Evolutionary conservation across 345 rosid genomes (phyloP).

Genomic region (Isatis tinctoria): DNA sequence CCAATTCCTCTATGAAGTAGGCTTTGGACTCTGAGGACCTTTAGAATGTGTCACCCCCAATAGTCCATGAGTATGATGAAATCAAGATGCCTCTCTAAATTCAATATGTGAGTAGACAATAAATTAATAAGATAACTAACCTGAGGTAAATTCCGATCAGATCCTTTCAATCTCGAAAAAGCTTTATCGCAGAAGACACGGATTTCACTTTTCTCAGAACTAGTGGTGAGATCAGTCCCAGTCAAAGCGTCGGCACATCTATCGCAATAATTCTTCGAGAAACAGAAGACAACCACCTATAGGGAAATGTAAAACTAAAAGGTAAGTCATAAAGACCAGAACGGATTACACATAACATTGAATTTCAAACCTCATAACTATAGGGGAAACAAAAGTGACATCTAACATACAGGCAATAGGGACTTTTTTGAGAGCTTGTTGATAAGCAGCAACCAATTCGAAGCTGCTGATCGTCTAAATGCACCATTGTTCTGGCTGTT

Average conservation of each 20-base stretch:
- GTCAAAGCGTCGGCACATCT: slow-evolving; percentile 71
- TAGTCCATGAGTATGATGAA: slow-evolving; percentile 20
- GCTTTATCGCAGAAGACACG: slow-evolving; percentile 93
- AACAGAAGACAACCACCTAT: slow-evolving; percentile 89
- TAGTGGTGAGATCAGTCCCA: slow-evolving; percentile 75
- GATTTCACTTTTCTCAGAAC: slow-evolving; percentile 85
- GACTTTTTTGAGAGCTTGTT: slow-evolving; percentile 82
- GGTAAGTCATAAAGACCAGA: slow-evolving; percentile 13
- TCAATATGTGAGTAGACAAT: slow-evolving; percentile 9
- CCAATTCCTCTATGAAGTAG: slow-evolving; percentile 90
- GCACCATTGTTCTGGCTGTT: slow-evolving; percentile 63
- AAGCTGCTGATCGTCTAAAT: slow-evolving; percentile 70
- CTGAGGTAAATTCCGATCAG: slow-evolving; percentile 96
- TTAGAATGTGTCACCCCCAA: slow-evolving; percentile 21
- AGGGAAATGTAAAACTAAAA: background rate
- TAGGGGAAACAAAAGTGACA: slow-evolving; percentile 2
- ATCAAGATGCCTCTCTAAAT: slow-evolving; percentile 15
- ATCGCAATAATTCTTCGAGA: slow-evolving; percentile 96
- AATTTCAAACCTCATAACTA: background rate
- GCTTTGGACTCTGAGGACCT: slow-evolving; percentile 91
- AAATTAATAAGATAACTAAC: slow-evolving; percentile 37
- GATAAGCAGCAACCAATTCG: slow-evolving; percentile 76
- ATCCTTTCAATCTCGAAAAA: slow-evolving; percentile 91
- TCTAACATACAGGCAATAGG: slow-evolving; percentile 66
- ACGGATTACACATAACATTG: background rate